These are phyloP conservation scores for Halophytophthora batemanensis DNA, from an alignment of 352 stramenopile species.

Conservation along the genomic window DNA sequence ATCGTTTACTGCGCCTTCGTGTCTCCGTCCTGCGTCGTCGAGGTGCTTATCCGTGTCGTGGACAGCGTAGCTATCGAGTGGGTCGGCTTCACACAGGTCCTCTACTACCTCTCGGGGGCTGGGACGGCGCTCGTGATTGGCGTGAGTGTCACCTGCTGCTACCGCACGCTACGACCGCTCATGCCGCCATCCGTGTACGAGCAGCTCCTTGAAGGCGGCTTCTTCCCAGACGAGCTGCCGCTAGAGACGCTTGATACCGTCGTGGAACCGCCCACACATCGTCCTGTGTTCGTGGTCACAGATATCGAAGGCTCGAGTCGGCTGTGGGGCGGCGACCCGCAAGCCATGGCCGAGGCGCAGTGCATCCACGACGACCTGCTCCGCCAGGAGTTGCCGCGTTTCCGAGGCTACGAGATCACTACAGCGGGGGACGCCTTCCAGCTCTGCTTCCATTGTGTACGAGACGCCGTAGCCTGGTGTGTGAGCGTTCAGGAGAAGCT, in stretches of 20 bases:
- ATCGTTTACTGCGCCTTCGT: slow-evolving; percentile 65
- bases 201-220: slow-evolving; percentile 57
- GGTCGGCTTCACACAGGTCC: slow-evolving; percentile 43
- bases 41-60: slow-evolving; percentile 28
- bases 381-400: slow-evolving; percentile 45
- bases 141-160: slow-evolving; percentile 60
- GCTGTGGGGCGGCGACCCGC: slow-evolving; percentile 48
- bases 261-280: slow-evolving; percentile 42
- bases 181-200: slow-evolving; percentile 65
- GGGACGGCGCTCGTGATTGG: slow-evolving; percentile 61
- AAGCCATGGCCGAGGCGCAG: slow-evolving; percentile 62
- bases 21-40: slow-evolving; percentile 57
- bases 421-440: slow-evolving; percentile 78
- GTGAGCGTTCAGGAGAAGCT: slow-evolving; percentile 66
- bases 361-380: slow-evolving; percentile 72
- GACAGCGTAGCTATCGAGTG: slow-evolving; percentile 35
- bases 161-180: slow-evolving; percentile 49
- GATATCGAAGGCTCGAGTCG: slow-evolving; percentile 80
- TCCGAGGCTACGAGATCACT: slow-evolving; percentile 80
- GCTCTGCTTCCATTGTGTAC: slow-evolving; percentile 68
- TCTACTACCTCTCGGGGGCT: slow-evolving; percentile 63
- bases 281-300: slow-evolving; percentile 76
- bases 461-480: slow-evolving; percentile 63
- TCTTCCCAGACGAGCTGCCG: slow-evolving; percentile 37
- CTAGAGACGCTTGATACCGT: slow-evolving; percentile 28